A percentile compares a stretch with the other conserved stretches of the same genome.
Evolutionary conservation across 2,329 filamentous ascomycete species (phyloP).

Genomic region (Chalaropsis thielavioides): DNA sequence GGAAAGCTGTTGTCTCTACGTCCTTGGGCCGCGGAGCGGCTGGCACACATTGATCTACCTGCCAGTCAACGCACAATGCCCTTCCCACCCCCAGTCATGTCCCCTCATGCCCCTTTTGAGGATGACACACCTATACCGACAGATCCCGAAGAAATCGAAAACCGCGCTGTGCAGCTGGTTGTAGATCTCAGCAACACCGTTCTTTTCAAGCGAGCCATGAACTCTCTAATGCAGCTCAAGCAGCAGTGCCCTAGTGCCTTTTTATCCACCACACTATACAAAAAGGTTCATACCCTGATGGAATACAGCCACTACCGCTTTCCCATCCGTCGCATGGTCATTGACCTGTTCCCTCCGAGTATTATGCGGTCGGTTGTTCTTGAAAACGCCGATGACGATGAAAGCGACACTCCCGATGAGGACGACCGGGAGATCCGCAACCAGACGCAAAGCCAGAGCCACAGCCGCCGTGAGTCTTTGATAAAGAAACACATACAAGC

Average conservation of each 20-base stretch:
- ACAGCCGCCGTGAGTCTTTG: conserved; percentile 10
- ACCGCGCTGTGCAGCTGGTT: conserved; percentile 71
- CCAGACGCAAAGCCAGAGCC: conserved; percentile 2
- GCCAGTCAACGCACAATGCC: conserved; percentile 39
- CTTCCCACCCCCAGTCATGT: conserved; percentile 25
- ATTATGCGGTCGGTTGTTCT: conserved; percentile 76
- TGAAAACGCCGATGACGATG: conserved; percentile 45
- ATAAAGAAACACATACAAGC: conserved; percentile 6
- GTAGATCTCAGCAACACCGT: conserved; percentile 88
- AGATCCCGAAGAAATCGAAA: conserved; percentile 42
- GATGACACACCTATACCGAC: conserved; percentile 25
- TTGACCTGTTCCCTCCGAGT: conserved; percentile 86
- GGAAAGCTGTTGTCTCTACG: conserved; percentile 60
- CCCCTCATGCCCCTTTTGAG: conserved; percentile 28
- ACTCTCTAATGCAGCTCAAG: conserved; percentile 68
- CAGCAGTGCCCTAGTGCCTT: conserved; percentile 62
- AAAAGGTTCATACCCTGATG: conserved; percentile 68
- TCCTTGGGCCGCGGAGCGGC: conserved; percentile 38
- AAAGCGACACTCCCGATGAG: conserved; percentile 30
- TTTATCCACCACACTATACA: conserved; percentile 62
- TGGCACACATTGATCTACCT: conserved; percentile 34
- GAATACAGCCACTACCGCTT: conserved; percentile 84
- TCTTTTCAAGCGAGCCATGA: conserved; percentile 71
- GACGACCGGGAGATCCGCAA: conserved; percentile 24
- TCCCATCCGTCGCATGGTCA: conserved; percentile 72